These are phyloP conservation scores for Verbena officinalis DNA, from an alignment of 257 asterid species.

Conservation along the genomic window DNA sequence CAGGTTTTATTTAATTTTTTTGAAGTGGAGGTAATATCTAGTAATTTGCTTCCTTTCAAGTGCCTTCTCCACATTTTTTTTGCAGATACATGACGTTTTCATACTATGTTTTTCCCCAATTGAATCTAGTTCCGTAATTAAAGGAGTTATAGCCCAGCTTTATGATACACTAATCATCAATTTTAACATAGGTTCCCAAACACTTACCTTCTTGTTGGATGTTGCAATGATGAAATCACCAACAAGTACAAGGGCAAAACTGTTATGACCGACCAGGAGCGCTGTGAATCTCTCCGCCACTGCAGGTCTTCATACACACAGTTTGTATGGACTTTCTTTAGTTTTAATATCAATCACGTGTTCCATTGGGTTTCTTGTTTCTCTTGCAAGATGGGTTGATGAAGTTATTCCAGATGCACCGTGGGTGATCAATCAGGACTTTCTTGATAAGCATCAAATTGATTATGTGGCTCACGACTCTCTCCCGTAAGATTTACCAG, in stretches of 20 bases:
- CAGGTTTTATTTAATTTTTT: background rate
- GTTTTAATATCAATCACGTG: background rate
- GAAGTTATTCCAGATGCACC: constrained; percentile 92
- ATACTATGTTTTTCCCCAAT: background rate
- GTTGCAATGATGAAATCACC: constrained; percentile 74
- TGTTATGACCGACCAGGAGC: constrained; percentile 71
- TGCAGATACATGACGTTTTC: background rate
- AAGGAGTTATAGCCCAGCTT: background rate
- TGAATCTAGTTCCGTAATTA: background rate
- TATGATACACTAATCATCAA: too few relatives aligned
- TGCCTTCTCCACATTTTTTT: background rate
- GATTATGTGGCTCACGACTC: constrained; percentile 86
- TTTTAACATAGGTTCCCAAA: constrained; percentile 53
- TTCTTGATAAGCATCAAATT: constrained; percentile 71
- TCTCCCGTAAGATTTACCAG: constrained; percentile 69
- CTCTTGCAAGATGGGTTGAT: constrained; percentile 74
- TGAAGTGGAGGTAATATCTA: background rate
- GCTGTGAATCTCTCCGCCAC: constrained; percentile 80
- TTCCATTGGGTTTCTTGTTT: constrained; percentile 8
- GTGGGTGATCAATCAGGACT: constrained; percentile 77
- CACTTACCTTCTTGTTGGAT: constrained; percentile 73
- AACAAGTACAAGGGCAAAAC: constrained; percentile 82
- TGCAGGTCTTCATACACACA: constrained; percentile 49
- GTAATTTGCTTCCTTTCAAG: background rate
- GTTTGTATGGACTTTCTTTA: too few relatives aligned